These are phyloP conservation scores for Lepiota brunneoincarnata DNA, from an alignment of 768 basidiomycete species.

Conservation along the genomic window DNA sequence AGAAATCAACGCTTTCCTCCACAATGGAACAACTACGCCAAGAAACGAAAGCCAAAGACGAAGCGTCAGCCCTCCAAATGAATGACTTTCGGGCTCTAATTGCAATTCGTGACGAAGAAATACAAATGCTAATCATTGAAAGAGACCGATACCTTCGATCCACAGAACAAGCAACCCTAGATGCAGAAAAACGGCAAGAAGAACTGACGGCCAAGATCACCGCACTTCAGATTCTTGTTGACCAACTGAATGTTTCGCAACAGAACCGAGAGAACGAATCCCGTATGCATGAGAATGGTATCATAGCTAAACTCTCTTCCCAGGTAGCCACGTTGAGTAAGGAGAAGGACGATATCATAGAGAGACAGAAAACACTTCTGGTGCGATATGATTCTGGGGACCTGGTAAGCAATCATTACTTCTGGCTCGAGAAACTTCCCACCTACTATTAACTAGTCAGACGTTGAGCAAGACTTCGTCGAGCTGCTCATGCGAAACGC, in stretches of 20 bases:
- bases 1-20: constrained; percentile 28
- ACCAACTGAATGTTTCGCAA: not conserved
- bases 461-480: constrained; percentile 49
- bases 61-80: not conserved
- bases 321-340: constrained; percentile 17
- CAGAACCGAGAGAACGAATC: not conserved
- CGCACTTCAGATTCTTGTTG: constrained; percentile 14
- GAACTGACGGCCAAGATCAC: constrained; percentile 15
- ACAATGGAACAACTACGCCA: constrained; percentile 23
- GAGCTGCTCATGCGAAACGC: constrained; percentile 41
- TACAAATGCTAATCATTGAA: constrained; percentile 8
- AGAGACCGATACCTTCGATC: constrained; percentile 17
- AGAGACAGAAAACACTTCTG: constrained; percentile 26
- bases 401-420: constrained; percentile 35
- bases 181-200: constrained; percentile 10
- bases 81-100: not conserved
- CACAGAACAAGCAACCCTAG: constrained; percentile 12
- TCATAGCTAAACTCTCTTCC: constrained; percentile 15
- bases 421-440: not conserved
- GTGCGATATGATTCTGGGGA: constrained; percentile 43
- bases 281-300: constrained; percentile 2
- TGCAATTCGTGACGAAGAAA: not conserved
- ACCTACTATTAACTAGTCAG: constrained; percentile 30
- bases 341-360: constrained; percentile 23
- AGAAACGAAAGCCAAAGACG: constrained; percentile 22